Evolutionary conservation across 495 filamentous ascomycete genomes (phyloP), one percentile per base, ranked within the genome.

Genomic region (Neurospora sublineolata): DNA sequence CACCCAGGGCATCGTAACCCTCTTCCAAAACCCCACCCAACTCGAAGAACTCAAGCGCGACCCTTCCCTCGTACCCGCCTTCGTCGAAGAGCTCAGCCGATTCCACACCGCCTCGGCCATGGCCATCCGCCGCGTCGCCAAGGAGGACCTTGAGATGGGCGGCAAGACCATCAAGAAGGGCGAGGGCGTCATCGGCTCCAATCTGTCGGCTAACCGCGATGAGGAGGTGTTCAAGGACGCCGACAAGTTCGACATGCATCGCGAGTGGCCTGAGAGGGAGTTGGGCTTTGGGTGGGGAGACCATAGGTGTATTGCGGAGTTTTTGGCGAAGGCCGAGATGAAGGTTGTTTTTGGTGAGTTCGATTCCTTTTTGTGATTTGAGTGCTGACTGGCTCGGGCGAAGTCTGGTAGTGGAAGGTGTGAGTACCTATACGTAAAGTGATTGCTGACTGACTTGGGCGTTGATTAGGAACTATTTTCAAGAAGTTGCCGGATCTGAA

Each of bases 121-220:
- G 73, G 82, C 81, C 9, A 83, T 81, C 12, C 75, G 79, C 46
- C 79, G 84, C 18, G 80, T 80, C 0, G 82, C 84, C 3, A 84
- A 84, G 72, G 80, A 77, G 12, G 82, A 84, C 58, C 71, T 84
- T n/a, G 78, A 78, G 67, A 76, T 85, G 68, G 79, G 78, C 18
- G 83, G 83, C 8, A 77, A 78, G 76, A 74, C 72, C 2, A 83
- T 86, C 69, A 80, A 80, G 44, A 77, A 78, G 0, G 76, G 77
- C 3, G 79, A 84, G 67, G 84, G 83, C 70, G 81, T 85, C 68
- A 84, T 85, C 42, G 81, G 81, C 6, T 81, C 83, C 6, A 84
- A 82, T 39, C 75, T 79, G 77, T 85, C 84, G 18, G 84, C 80
- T 10, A 83, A 83, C 75, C 76, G 84, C 9, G 83, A 85, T 76